These are phyloP conservation scores for Aspergillus costaricaensis DNA, from an alignment of 2,329 filamentous ascomycete species.

Conservation along the genomic window DNA sequence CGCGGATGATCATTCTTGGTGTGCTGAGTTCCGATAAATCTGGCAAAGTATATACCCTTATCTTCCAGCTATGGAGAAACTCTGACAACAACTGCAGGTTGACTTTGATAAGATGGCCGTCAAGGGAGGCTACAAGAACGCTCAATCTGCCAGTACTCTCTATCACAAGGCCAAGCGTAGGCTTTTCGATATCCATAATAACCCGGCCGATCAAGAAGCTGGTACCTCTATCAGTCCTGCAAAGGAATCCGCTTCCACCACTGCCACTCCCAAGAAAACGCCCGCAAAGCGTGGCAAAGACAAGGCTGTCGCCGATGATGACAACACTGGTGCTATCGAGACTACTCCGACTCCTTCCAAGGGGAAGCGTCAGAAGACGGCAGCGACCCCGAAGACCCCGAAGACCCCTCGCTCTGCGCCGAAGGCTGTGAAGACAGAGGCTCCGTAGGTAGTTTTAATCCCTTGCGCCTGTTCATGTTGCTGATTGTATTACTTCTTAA, in stretches of 20 bases:
- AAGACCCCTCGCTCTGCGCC: constrained; percentile 18
- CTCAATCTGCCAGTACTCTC: constrained; percentile 35
- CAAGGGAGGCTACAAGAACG: constrained; percentile 40
- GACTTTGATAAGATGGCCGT: constrained; percentile 43
- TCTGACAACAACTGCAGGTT: constrained; percentile 28
- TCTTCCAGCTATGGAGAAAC: not conserved
- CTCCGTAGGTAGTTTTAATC: not conserved
- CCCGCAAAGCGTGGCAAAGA: constrained; percentile 27
- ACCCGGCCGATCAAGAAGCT: not conserved
- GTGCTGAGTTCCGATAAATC: constrained; percentile 14
- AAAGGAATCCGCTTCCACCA: not conserved
- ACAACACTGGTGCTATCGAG: constrained; percentile 5
- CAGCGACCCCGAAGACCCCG: constrained; percentile 24
- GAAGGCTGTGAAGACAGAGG: constrained; percentile 1
- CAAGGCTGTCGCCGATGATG: constrained; percentile 6
- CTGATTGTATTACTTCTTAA: not conserved
- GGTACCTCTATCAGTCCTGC: not conserved
- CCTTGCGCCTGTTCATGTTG: not conserved
- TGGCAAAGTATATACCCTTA: constrained; percentile 17
- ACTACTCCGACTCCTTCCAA: constrained; percentile 15
- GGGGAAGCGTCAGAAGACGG: constrained; percentile 27
- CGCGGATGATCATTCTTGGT: constrained; percentile 24
- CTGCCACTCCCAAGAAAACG: constrained; percentile 20
- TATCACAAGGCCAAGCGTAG: constrained; percentile 43
- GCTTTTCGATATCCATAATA: constrained; percentile 22